phyloP scores from a whole-genome alignment of 176 grass and related monocot species.

The Paspalum notatum region DNA sequence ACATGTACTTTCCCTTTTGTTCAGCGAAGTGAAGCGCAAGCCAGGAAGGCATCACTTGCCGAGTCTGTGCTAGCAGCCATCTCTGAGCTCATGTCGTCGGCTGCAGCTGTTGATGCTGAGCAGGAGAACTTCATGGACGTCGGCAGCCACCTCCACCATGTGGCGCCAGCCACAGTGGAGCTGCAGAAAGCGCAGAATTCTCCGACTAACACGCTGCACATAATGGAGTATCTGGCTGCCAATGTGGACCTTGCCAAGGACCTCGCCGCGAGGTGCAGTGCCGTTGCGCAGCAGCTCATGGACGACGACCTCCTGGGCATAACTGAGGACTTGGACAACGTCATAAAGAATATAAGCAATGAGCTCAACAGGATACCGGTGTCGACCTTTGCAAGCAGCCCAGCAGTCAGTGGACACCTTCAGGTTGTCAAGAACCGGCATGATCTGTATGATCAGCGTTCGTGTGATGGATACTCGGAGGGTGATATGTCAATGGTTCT shows the following conservation, averaged over 20 bases:
- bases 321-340: slow-evolving; percentile 58
- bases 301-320: slow-evolving; percentile 63
- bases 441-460: slow-evolving; percentile 26
- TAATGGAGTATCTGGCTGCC: slow-evolving; percentile 59
- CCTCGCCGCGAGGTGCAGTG: slow-evolving; percentile 52
- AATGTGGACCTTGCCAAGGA: slow-evolving; percentile 83
- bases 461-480: slow-evolving; percentile 10
- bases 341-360: slow-evolving; percentile 67
- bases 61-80: slow-evolving; percentile 54
- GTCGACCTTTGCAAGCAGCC: slow-evolving; percentile 45
- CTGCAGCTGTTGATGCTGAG: slow-evolving; percentile 24
- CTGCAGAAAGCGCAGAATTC: slow-evolving; percentile 43
- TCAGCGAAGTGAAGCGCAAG: slow-evolving; percentile 51
- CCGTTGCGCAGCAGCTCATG: slow-evolving; percentile 39
- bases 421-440: slow-evolving; percentile 31
- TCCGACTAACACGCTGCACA: slow-evolving; percentile 8
- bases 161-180: slow-evolving; percentile 31
- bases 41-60: slow-evolving; percentile 47
- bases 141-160: slow-evolving; percentile 55
- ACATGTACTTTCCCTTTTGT: slow-evolving; percentile 11
- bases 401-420: slow-evolving; percentile 19
- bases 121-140: slow-evolving; percentile 63
- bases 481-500: slow-evolving; percentile 24
- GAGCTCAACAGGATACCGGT: slow-evolving; percentile 65
- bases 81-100: slow-evolving; percentile 59